Base-by-base conservation (phyloP, 208 protist species). In the Polymyxa betae region DNA sequence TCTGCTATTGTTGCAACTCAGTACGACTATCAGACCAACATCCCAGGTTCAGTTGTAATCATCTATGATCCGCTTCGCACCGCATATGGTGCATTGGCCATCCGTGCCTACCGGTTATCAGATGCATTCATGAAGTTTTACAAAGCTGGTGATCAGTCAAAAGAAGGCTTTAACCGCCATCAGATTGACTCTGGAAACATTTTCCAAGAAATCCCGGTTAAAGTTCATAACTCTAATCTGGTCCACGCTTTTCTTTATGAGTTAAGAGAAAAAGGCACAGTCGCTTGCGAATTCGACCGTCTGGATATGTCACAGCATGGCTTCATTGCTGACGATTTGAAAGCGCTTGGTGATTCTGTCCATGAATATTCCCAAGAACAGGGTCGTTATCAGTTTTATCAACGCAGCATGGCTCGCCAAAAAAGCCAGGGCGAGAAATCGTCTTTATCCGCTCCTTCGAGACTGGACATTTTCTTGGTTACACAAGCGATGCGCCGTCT, bases 141-240 rank as follows among this genome's bases (percentile, higher is more conserved):
- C 93, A 88, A 88, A 35, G 92, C 44, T 24, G 68, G 68, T 1
- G 89, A 90, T 32, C 68, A 45, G 45, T 44, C 52, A 32, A 45
- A 20, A 38, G 32, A 45, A 45, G 52, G 90, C 41, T 89, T 92
- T 88, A 54, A 41, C 40, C 40, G 32, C 0, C 41, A 45, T 45
- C 45, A 72, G 10, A 54, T 91, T n/a, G 82, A 90, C 29, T 93
- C 91, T 49, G 52, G 78, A 35, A 92, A 92, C 46, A 93, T 96
- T 35, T 96, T 96, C 88, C 91, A 96, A 78, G 95, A 97, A 93
- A 89, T 97, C 16, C 96, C 96, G 54, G 94, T 97, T 60, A 91
- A 92, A 40, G 93, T 96, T 41, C 94, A 95, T 92, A 96, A 96
- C 93, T 92, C 93, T 32, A 89, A 92, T 54, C 92, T 96, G 0